These are phyloP conservation scores for Exophiala alcalophila DNA, from an alignment of 2,329 filamentous ascomycete species.

Conservation along the genomic window DNA sequence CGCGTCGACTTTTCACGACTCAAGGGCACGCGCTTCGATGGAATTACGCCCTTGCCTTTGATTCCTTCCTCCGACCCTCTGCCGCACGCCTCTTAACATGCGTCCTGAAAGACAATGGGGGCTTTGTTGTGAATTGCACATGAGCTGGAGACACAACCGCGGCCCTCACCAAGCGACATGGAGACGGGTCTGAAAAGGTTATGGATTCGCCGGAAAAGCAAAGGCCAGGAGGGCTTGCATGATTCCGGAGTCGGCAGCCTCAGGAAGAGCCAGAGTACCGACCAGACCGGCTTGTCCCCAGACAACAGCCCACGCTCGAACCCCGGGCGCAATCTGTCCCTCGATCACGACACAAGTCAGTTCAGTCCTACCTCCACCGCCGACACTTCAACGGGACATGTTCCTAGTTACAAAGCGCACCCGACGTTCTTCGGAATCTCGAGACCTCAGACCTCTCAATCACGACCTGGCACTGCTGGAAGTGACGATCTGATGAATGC, in stretches of 20 bases:
- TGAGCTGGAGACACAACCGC: constrained; percentile 3
- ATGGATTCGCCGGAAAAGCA: constrained; percentile 27
- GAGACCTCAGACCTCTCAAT: constrained; percentile 16
- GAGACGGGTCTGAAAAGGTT: constrained; percentile 25
- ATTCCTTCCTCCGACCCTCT: not conserved
- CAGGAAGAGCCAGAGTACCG: constrained; percentile 18
- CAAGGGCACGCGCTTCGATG: not conserved
- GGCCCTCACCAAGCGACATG: constrained; percentile 14
- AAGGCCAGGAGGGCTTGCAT: constrained; percentile 13
- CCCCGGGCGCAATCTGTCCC: constrained; percentile 4
- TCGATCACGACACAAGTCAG: constrained; percentile 3
- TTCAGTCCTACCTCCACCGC: constrained; percentile 5
- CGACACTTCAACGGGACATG: not conserved
- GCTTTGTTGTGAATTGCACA: constrained; percentile 4
- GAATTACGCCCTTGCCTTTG: not conserved
- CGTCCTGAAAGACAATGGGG: not conserved
- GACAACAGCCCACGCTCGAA: constrained; percentile 6
- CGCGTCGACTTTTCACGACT: not conserved
- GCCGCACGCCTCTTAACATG: constrained; percentile 2
- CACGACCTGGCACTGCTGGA: constrained; percentile 25
- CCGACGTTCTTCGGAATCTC: constrained; percentile 20
- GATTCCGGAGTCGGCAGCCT: constrained; percentile 15
- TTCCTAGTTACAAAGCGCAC: constrained; percentile 12
- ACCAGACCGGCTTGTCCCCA: constrained; percentile 5
- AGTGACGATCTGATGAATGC: constrained; percentile 29